phyloP scores from a whole-genome alignment of 805 yeast species.

The Limtongia smithiae region DNA sequence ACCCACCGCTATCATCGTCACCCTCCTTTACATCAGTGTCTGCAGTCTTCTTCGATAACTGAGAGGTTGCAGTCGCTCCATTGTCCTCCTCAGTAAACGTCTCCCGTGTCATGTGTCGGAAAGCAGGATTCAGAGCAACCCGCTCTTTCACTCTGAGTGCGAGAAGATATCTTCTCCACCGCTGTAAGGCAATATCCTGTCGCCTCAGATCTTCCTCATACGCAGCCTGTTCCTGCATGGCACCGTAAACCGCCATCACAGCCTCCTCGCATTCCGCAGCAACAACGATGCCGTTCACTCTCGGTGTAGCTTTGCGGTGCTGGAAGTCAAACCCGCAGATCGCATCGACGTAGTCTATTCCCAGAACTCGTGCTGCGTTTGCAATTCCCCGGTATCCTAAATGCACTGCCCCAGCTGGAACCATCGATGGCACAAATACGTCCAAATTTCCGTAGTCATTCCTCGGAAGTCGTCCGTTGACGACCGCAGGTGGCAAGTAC shows the following conservation, averaged over 20 bases:
- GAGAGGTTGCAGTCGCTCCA: no score
- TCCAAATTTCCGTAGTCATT: constrained; percentile 84
- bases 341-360: constrained; percentile 80
- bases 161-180: constrained; percentile 39
- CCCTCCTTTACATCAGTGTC: no score
- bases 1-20: constrained; percentile 6
- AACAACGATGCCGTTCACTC: constrained; percentile 72
- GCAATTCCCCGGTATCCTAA: constrained; percentile 47
- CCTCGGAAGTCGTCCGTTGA: constrained; percentile 64
- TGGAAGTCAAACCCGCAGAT: constrained; percentile 80
- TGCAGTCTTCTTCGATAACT: no score
- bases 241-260: constrained; percentile 43
- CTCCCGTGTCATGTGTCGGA: constrained; percentile 13
- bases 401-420: constrained; percentile 74
- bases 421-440: constrained; percentile 70
- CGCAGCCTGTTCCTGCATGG: constrained; percentile 16
- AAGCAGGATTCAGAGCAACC: constrained; percentile 29
- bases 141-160: constrained; percentile 34
- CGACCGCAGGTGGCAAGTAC: constrained; percentile 62
- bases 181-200: constrained; percentile 30
- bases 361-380: constrained; percentile 66
- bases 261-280: constrained; percentile 61
- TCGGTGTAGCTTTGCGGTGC: constrained; percentile 52
- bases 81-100: constrained; percentile 9
- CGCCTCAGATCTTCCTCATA: constrained; percentile 17